These are phyloP conservation scores for Candida dajiaensis DNA, from an alignment of 805 yeast species.

Conservation along the genomic window DNA sequence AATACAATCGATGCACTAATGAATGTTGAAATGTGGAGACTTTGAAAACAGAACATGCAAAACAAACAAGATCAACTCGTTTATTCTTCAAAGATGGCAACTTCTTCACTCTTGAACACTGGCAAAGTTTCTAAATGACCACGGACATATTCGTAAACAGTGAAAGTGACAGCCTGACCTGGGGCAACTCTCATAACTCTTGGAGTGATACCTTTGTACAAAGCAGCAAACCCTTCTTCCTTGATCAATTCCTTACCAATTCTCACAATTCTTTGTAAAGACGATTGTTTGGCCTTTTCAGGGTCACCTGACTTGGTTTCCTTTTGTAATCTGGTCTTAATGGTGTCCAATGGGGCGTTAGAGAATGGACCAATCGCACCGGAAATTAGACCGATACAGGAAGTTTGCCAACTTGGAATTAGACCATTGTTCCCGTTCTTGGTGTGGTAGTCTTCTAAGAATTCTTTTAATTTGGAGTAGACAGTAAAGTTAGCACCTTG, in stretches of 20 bases:
- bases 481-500: slow-evolving; percentile 98
- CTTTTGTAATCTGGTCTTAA: slow-evolving; percentile 94
- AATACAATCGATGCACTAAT: neutral
- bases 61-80: neutral
- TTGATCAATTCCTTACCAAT: slow-evolving; percentile 76
- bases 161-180: slow-evolving; percentile 97
- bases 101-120: slow-evolving; percentile 23
- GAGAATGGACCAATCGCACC: slow-evolving; percentile 98
- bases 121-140: slow-evolving; percentile 45
- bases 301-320: slow-evolving; percentile 53
- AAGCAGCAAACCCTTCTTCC: slow-evolving; percentile 84
- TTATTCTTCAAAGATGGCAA: slow-evolving; percentile 27
- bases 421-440: slow-evolving; percentile 31
- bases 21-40: neutral
- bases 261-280: slow-evolving; percentile 70
- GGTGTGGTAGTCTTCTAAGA: slow-evolving; percentile 55
- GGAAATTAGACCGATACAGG: slow-evolving; percentile 80
- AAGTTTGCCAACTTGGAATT: slow-evolving; percentile 92
- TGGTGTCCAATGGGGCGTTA: slow-evolving; percentile 95
- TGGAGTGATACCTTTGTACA: slow-evolving; percentile 97
- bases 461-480: slow-evolving; percentile 76
- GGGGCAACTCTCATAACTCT: slow-evolving; percentile 99
- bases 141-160: slow-evolving; percentile 89
- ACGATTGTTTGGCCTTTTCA: slow-evolving; percentile 41
- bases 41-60: neutral